Conservation (phyloP, 129 eudicot species). For the Flaveria trinervia region DNA sequence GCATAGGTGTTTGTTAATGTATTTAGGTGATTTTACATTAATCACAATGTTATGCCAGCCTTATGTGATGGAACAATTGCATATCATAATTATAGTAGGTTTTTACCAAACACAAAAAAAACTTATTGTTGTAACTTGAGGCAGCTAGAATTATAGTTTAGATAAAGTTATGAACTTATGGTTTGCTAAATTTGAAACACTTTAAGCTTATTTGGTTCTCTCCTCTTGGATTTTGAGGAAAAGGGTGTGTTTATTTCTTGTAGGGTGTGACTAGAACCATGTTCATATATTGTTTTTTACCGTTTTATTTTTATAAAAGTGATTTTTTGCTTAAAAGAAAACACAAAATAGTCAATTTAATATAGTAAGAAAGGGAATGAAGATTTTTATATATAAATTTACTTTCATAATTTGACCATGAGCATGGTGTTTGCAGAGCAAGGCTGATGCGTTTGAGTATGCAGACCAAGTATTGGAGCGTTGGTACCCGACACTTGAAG, state of each 20-base stretch:
- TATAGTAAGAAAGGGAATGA: neutral
- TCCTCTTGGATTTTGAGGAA: neutral
- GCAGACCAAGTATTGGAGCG: conserved; percentile 97
- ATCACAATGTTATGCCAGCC: neutral
- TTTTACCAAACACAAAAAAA: neutral
- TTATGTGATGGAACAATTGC: neutral
- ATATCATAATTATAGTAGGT: neutral
- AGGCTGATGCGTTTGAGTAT: conserved; percentile 99
- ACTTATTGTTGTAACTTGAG: neutral
- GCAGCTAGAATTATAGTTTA: conserved; percentile 2
- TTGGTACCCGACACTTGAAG: conserved; percentile 95
- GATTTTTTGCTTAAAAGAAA: neutral
- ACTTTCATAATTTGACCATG: conserved; percentile 1
- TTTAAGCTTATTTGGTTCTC: neutral
- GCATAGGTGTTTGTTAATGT: neutral
- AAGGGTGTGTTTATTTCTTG: neutral
- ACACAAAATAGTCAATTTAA: neutral
- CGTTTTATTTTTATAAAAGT: neutral
- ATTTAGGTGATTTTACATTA: neutral
- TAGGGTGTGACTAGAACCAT: neutral
- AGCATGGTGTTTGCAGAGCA: conserved; percentile 59
- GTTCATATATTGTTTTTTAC: neutral
- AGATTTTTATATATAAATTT: neutral
- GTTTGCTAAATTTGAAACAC: neutral
- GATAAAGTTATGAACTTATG: neutral